Base-by-base conservation (phyloP, 1,284 basidiomycete genomes). In the Trichosporon ovoides region DNA sequence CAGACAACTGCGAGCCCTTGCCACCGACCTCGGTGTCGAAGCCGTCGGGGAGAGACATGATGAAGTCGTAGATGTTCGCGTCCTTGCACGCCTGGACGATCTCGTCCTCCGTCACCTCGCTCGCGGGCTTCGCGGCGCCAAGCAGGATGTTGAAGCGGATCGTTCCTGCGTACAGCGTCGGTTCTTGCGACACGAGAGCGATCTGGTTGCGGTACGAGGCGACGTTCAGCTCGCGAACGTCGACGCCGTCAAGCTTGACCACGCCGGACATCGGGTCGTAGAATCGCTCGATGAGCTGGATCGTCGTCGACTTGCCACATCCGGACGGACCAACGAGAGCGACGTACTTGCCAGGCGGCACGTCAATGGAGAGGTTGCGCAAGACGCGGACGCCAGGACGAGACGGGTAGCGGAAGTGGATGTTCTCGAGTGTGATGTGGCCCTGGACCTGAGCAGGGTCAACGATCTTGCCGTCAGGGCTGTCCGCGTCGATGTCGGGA, bases 401-500 rank as follows among this genome's bases (percentile, higher is more conserved):
- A 2, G 92, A 91, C 1, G 95, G 95, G 77, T 98, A 98, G 28
- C 91, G 84, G 84, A 97, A 97, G 77, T 94, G 89, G n/a, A 96
- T 82, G 61, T 86, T 82, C 67, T 93, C 85, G 63, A 97, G 82
- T 12, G 79, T 82, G 69, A 95, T 83, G 64, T 87, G 85, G 14
- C 91, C 91, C 53, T 79, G 69, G 48, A 85, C 84, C 19, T 82
- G 72, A 46, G 80, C 70, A 7, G 77, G 74, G 38, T 73, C 66
- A 48, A 82, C 60, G 12, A 84, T 70, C 63, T 85, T 85, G 55
- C 94, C 94, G 53, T 87, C 86, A 0, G 80, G 78, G 1, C 86
- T 87, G 68, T 89, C 84, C 0, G 88, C 83, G 67, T 97, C 91
- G 60, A 97, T 89, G 67, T 90, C 86, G 20, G 76, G 74, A 6